These are phyloP conservation scores for Ophiostoma himal-ulmi DNA, from an alignment of 2,329 filamentous ascomycete species.

Conservation along the genomic window DNA sequence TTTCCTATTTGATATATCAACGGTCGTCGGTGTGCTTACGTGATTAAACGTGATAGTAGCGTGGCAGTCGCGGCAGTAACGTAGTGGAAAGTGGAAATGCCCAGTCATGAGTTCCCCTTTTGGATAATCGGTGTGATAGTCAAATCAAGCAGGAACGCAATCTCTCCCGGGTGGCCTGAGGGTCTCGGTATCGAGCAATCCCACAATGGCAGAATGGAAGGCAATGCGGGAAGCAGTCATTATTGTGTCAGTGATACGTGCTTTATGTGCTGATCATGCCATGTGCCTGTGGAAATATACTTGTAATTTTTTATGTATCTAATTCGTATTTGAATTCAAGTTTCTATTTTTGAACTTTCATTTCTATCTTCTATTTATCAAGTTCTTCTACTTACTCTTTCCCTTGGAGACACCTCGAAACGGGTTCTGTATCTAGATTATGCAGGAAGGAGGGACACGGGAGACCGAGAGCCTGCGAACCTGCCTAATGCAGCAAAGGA, in stretches of 20 bases:
- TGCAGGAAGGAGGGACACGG: background rate
- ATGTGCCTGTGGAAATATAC: background rate
- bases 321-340: background rate
- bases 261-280: background rate
- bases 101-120: background rate
- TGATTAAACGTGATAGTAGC: conserved; percentile 1
- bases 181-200: background rate
- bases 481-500: background rate
- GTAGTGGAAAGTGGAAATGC: background rate
- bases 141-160: background rate
- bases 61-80: background rate
- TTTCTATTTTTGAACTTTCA: background rate
- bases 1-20: background rate
- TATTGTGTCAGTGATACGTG: background rate
- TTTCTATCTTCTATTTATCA: background rate
- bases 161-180: background rate
- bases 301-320: background rate
- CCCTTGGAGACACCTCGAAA: background rate
- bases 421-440: background rate
- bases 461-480: background rate
- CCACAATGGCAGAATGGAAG: background rate
- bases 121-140: background rate
- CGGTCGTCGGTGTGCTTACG: background rate
- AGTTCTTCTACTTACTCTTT: background rate
- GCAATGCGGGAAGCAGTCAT: background rate